phyloP scores from a whole-genome alignment of 2,329 filamentous ascomycete species.

The Alternaria rosae region DNA sequence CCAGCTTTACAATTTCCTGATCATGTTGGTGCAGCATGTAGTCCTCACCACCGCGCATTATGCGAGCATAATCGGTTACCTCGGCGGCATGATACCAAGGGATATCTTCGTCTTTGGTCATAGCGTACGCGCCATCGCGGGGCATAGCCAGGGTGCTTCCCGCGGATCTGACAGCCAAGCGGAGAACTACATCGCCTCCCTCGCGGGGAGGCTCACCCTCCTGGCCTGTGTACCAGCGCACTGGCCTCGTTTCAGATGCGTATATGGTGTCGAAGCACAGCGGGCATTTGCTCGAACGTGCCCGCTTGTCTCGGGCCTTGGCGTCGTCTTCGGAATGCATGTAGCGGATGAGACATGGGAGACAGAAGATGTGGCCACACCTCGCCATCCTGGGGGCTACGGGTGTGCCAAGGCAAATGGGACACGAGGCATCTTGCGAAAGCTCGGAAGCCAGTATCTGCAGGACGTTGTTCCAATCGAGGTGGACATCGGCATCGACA shows the following conservation, averaged over 20 bases:
- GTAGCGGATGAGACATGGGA: slow-evolving; percentile 91
- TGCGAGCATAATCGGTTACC: slow-evolving; percentile 89
- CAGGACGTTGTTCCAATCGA: slow-evolving; percentile 90
- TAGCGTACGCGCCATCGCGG: slow-evolving; percentile 76
- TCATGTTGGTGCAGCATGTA: slow-evolving; percentile 88
- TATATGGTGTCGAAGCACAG: slow-evolving; percentile 96
- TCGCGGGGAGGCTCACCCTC: slow-evolving; percentile 81
- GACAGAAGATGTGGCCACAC: slow-evolving; percentile 96
- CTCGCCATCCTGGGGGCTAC: slow-evolving; percentile 96
- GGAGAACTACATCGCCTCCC: slow-evolving; percentile 87
- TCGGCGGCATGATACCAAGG: slow-evolving; percentile 97
- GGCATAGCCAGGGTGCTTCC: slow-evolving; percentile 88
- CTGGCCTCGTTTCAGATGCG: slow-evolving; percentile 85
- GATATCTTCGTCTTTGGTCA: slow-evolving; percentile 75
- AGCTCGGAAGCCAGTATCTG: slow-evolving; percentile 91
- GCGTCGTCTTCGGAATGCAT: slow-evolving; percentile 83
- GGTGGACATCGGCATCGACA: slow-evolving; percentile 82
- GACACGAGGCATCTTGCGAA: slow-evolving; percentile 87
- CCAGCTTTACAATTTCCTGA: slow-evolving; percentile 76
- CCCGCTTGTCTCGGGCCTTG: slow-evolving; percentile 69
- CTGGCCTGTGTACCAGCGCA: slow-evolving; percentile 89
- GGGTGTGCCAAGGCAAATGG: slow-evolving; percentile 91
- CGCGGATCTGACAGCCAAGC: slow-evolving; percentile 81
- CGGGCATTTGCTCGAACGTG: slow-evolving; percentile 92
- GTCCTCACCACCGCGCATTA: slow-evolving; percentile 91